Evolutionary conservation across 352 stramenopile species (phyloP).

Genomic region (Albugo laibachii): DNA sequence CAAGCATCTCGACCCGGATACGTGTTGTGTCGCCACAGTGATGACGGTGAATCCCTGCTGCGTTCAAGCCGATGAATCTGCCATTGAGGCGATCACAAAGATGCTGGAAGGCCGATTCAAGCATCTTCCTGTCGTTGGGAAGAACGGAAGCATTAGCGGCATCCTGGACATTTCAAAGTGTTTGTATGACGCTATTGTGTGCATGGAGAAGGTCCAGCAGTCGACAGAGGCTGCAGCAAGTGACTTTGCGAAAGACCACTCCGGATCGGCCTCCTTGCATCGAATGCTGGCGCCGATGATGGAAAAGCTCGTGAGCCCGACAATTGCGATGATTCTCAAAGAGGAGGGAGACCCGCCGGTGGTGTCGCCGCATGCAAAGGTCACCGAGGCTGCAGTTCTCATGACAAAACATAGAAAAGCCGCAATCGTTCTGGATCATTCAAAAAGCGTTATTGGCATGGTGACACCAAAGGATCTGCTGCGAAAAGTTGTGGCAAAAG

Average conservation of each 20-base stretch:
- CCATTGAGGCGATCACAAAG: constrained; percentile 4
- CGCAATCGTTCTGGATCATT: constrained; percentile 8
- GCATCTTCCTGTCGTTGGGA: constrained; percentile 9
- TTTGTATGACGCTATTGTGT: constrained; percentile 10
- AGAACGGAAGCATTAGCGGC: constrained; percentile 3
- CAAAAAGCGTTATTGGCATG: constrained; percentile 4
- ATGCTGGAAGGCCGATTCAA: constrained; percentile 10
- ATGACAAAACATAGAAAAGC: constrained; percentile 5
- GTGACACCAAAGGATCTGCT: constrained; percentile 9
- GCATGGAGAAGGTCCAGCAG: constrained; percentile 5
- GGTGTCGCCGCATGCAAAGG: constrained; percentile 4
- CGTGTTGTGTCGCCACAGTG: constrained; percentile 3
- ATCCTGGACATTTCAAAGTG: constrained; percentile 12
- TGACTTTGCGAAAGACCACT: constrained; percentile 59
- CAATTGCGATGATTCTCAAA: constrained; percentile 9
- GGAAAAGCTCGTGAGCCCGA: constrained; percentile 6
- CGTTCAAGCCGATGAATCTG: constrained; percentile 3
- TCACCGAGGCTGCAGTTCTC: constrained; percentile 9
- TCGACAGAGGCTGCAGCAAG: constrained; percentile 2
- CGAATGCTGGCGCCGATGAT: constrained; percentile 6
- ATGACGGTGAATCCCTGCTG: constrained; percentile 8
- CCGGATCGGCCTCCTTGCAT: constrained; percentile 4
- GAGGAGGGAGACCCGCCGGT: constrained; percentile 6
- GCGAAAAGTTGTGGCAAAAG: constrained; percentile 6
- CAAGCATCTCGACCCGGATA: constrained; percentile 4